Percentiles rank a stretch among this genome's conserved stretches.
phyloP scores from a whole-genome alignment of 2,329 filamentous ascomycete genomes.

The Pseudomassariella vexata region DNA sequence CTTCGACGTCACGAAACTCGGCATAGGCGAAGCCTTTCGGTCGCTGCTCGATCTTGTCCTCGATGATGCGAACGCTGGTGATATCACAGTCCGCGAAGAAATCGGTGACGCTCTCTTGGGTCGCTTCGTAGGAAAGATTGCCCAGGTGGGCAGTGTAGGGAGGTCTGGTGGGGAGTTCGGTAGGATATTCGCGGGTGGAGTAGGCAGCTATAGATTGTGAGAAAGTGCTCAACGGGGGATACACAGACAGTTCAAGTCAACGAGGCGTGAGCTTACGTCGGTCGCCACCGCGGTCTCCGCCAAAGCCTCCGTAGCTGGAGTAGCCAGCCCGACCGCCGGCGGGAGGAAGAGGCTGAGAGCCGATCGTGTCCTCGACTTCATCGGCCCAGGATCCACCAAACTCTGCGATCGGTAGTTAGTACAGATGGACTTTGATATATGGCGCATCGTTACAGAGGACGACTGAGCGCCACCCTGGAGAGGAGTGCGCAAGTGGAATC shows the following conservation, averaged over 20 bases:
- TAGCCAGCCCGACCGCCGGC: slow-evolving; percentile 23
- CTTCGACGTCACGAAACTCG: slow-evolving; percentile 83
- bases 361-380: slow-evolving; percentile 87
- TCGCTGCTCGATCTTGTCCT: slow-evolving; percentile 88
- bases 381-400: slow-evolving; percentile 90
- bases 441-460: background rate
- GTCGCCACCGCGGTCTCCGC: slow-evolving; percentile 33
- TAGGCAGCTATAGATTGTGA: slow-evolving; percentile 39
- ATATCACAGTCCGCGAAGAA: slow-evolving; percentile 84
- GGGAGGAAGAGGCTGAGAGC: slow-evolving; percentile 52
- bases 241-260: background rate
- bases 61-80: slow-evolving; percentile 89
- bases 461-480: no score
- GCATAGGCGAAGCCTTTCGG: slow-evolving; percentile 99
- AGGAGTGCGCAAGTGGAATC: background rate
- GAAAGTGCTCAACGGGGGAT: background rate
- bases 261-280: slow-evolving; percentile 27
- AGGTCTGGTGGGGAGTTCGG: slow-evolving; percentile 74
- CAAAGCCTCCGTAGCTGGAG: slow-evolving; percentile 18
- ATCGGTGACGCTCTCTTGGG: slow-evolving; percentile 72
- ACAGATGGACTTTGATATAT: background rate
- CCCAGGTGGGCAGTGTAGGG: slow-evolving; percentile 94
- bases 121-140: slow-evolving; percentile 94
- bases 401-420: slow-evolving; percentile 25
- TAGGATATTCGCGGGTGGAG: slow-evolving; percentile 66